Conservation (phyloP, 176 grass and related monocot genomes). For the Poa annua region DNA sequence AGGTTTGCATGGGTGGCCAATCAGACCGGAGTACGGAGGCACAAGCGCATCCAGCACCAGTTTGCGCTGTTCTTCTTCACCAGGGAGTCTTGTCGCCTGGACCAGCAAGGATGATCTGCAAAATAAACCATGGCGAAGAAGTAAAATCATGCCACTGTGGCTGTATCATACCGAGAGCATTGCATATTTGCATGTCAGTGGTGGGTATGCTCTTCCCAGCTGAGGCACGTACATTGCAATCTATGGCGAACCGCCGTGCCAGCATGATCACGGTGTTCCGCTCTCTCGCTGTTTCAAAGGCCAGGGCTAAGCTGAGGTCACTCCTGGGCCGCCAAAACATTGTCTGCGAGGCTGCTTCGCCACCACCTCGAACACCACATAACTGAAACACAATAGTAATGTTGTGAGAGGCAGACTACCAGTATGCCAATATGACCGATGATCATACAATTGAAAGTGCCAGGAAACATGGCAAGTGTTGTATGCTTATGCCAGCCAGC, state of each 20-base stretch:
- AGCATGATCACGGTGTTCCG: slow-evolving; percentile 82
- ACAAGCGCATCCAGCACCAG: slow-evolving; percentile 18
- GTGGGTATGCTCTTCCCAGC: background rate
- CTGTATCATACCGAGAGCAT: background rate
- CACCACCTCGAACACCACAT: slow-evolving; percentile 76
- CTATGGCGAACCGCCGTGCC: slow-evolving; percentile 73
- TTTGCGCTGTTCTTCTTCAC: slow-evolving; percentile 5
- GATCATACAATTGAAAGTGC: background rate
- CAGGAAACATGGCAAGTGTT: background rate
- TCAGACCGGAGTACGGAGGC: background rate
- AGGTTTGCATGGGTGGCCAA: background rate
- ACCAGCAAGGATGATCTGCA: slow-evolving; percentile 70
- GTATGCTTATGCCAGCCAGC: slow-evolving; percentile 20
- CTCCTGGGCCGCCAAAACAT: slow-evolving; percentile 71
- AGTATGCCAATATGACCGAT: background rate
- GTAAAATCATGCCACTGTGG: background rate
- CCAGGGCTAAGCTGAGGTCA: slow-evolving; percentile 63
- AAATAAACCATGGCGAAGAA: background rate
- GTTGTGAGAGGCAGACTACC: background rate
- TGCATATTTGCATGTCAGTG: background rate
- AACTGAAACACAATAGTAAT: slow-evolving; percentile 47
- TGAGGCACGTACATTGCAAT: slow-evolving; percentile 72
- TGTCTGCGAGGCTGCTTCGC: slow-evolving; percentile 65
- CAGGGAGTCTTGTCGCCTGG: slow-evolving; percentile 59
- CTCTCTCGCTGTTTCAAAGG: slow-evolving; percentile 72